phyloP scores from a whole-genome alignment of 768 basidiomycete genomes.

The Pisolithus tinctorius region DNA sequence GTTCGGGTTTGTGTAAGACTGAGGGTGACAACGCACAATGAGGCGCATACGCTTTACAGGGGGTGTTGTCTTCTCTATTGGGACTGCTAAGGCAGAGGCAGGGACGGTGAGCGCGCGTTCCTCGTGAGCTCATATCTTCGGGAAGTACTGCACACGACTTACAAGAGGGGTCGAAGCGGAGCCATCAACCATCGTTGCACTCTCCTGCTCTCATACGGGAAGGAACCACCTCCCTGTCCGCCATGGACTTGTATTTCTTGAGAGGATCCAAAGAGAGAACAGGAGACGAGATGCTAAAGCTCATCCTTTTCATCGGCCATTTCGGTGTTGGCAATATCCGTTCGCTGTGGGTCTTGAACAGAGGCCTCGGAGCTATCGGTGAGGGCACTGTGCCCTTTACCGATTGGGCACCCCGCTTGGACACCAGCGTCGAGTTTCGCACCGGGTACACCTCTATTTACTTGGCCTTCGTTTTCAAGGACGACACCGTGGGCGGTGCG shows the following conservation, averaged over 20 bases:
- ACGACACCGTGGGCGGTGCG: constrained; percentile 4
- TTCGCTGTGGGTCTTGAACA: constrained; percentile 5
- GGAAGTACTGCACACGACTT: neutral
- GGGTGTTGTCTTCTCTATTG: constrained; percentile 4
- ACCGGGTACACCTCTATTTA: constrained; percentile 17
- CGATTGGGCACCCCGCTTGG: constrained; percentile 1
- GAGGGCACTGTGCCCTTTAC: neutral
- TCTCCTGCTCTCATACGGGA: constrained; percentile 14
- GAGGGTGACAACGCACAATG: constrained; percentile 59
- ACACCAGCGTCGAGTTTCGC: neutral
- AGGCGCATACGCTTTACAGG: constrained; percentile 56
- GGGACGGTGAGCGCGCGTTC: neutral
- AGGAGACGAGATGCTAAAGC: constrained; percentile 13
- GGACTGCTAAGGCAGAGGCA: neutral
- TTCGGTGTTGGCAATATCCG: neutral
- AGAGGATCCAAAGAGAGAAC: constrained; percentile 12
- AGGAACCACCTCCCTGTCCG: neutral
- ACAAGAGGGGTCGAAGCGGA: neutral
- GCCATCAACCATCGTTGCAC: constrained; percentile 7
- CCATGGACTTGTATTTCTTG: constrained; percentile 22
- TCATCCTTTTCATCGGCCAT: constrained; percentile 22
- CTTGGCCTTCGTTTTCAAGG: constrained; percentile 23
- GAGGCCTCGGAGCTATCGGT: constrained; percentile 1
- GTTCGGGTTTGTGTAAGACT: constrained; percentile 58
- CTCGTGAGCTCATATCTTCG: neutral